Evolutionary conservation across 2,329 filamentous ascomycete genomes (phyloP).

Genomic region (Nannizziopsis arthrosporioides): DNA sequence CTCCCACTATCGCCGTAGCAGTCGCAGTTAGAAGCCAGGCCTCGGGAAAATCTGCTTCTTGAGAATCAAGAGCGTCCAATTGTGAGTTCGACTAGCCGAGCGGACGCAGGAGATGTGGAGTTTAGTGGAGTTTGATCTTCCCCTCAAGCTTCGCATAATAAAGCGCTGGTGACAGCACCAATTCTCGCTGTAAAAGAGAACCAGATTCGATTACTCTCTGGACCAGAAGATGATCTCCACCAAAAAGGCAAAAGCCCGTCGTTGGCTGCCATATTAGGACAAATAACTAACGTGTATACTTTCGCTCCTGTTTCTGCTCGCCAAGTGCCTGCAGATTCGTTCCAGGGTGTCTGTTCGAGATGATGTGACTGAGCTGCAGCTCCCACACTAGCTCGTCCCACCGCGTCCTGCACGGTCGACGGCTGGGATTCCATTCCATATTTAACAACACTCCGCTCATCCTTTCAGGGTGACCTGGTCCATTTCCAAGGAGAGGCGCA

Average conservation of each 20-base stretch:
- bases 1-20: no score
- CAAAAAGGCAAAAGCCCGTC: no score
- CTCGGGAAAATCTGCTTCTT: constrained; percentile 1
- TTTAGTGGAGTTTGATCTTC: background rate
- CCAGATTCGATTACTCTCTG: background rate
- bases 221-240: constrained; percentile 5
- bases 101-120: background rate
- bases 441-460: background rate
- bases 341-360: background rate
- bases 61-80: constrained; percentile 2
- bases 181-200: background rate
- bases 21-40: background rate
- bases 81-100: constrained; percentile 3
- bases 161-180: background rate
- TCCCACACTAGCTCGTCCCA: constrained; percentile 11
- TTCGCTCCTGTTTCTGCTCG: no score
- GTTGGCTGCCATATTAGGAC: no score
- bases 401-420: constrained; percentile 7
- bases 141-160: background rate
- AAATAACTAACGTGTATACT: no score
- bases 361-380: constrained; percentile 12
- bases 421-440: background rate
- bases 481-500: background rate
- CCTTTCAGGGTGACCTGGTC: background rate
- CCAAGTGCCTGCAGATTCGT: background rate